These are phyloP conservation scores for Pseudohalonectria lignicola DNA, from an alignment of 2,329 filamentous ascomycete species.

Conservation along the genomic window DNA sequence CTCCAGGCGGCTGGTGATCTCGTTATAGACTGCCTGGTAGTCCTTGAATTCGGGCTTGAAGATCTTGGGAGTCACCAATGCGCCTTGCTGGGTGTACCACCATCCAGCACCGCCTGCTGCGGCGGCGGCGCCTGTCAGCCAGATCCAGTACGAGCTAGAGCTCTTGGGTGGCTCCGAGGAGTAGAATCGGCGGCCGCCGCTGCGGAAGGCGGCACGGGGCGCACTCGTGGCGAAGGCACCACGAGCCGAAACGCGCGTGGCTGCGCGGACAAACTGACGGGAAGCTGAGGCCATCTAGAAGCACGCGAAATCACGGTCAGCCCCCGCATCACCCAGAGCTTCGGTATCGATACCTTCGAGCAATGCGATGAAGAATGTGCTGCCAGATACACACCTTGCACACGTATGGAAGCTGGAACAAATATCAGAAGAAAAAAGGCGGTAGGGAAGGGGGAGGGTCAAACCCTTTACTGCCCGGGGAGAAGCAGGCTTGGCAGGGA, in stretches of 20 bases:
- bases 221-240: conserved; percentile 45
- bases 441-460: no score
- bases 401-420: no score
- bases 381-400: no score
- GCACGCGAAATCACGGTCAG: no score
- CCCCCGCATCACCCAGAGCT: no score
- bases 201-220: conserved; percentile 57
- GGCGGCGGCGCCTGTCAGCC: conserved; percentile 46
- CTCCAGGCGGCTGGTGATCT: conserved; percentile 67
- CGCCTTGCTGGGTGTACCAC: conserved; percentile 48
- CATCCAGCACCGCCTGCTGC: conserved; percentile 56
- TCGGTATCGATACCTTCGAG: no score
- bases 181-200: conserved; percentile 62
- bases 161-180: conserved; percentile 54
- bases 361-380: no score
- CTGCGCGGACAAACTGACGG: conserved; percentile 44
- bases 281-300: conserved; percentile 38
- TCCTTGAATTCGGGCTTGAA: conserved; percentile 72
- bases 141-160: conserved; percentile 38
- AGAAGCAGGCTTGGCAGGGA: no score
- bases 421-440: no score
- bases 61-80: conserved; percentile 38
- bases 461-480: no score
- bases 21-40: conserved; percentile 93
- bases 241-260: conserved; percentile 48